Percentiles rank a stretch among this genome's conserved stretches.
Conservation (phyloP, 495 filamentous ascomycete species). For the Neurospora sp. region DNA sequence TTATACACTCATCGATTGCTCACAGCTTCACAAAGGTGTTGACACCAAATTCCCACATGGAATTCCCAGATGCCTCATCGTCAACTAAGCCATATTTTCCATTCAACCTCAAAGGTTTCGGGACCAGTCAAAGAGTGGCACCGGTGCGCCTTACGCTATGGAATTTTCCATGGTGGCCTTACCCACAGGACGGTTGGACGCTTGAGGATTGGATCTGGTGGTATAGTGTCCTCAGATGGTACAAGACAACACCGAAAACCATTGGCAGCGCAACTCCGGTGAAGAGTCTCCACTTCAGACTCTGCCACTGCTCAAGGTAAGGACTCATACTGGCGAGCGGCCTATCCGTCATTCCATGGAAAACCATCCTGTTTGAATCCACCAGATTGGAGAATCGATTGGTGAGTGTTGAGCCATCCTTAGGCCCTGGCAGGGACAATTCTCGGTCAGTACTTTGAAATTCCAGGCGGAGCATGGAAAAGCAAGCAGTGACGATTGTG, state of each 20-base stretch:
- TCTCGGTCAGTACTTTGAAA: neutral
- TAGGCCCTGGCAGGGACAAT: neutral
- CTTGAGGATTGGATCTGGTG: neutral
- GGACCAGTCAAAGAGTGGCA: neutral
- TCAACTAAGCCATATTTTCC: neutral
- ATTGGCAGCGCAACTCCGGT: neutral
- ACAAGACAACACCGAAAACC: neutral
- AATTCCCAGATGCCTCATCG: neutral
- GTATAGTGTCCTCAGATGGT: neutral
- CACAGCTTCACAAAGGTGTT: neutral
- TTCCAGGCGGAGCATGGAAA: neutral
- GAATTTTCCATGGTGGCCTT: neutral
- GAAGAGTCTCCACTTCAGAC: neutral
- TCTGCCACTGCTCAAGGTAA: neutral
- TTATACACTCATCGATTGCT: neutral
- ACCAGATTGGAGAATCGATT: neutral
- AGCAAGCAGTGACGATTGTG: neutral
- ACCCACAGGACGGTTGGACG: neutral
- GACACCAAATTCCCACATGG: neutral
- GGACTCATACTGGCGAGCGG: neutral
- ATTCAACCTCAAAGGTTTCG: neutral
- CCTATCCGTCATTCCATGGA: neutral
- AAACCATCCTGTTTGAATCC: neutral
- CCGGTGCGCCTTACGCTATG: neutral
- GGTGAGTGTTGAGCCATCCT: neutral